phyloP scores from a whole-genome alignment of 495 filamentous ascomycete genomes.

The Achaetomiella virescens region DNA sequence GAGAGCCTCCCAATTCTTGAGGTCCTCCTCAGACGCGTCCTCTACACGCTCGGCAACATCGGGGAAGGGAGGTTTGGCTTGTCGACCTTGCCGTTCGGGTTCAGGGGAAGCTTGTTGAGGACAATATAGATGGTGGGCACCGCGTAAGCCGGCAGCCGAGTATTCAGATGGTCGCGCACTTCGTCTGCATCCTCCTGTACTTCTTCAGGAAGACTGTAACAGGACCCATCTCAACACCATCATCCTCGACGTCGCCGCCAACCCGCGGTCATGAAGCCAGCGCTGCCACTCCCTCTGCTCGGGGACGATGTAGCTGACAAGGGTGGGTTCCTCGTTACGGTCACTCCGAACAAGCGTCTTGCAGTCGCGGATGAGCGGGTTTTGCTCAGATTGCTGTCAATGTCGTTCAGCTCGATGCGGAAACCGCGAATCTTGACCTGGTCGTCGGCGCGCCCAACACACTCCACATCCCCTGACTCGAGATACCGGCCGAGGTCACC shows the following conservation, averaged over 20 bases:
- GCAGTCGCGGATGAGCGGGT: conserved; percentile 78
- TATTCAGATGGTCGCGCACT: conserved; percentile 66
- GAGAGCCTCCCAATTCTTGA: conserved; percentile 62
- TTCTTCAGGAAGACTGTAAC: conserved; percentile 49
- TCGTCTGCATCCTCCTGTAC: conserved; percentile 65
- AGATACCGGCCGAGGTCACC: conserved; percentile 77
- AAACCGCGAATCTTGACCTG: conserved; percentile 97
- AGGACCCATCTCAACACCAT: conserved; percentile 41
- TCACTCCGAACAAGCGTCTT: conserved; percentile 82
- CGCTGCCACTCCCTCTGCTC: conserved; percentile 64
- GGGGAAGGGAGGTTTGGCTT: conserved; percentile 89
- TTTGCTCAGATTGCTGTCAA: conserved; percentile 76
- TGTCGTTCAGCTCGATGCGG: conserved; percentile 90
- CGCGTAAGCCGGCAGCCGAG: conserved; percentile 71
- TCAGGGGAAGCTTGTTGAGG: conserved; percentile 74
- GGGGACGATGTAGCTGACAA: conserved; percentile 90
- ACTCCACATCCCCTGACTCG: conserved; percentile 67
- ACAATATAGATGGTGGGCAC: conserved; percentile 76
- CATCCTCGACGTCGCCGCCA: conserved; percentile 46
- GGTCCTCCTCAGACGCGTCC: conserved; percentile 56
- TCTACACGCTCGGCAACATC: conserved; percentile 52
- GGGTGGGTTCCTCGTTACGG: conserved; percentile 79
- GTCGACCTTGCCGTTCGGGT: conserved; percentile 94
- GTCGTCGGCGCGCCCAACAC: conserved; percentile 73
- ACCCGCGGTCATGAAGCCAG: conserved; percentile 55